phyloP scores from a whole-genome alignment of 202 grass and related monocot genomes.

The Carex arenaria region DNA sequence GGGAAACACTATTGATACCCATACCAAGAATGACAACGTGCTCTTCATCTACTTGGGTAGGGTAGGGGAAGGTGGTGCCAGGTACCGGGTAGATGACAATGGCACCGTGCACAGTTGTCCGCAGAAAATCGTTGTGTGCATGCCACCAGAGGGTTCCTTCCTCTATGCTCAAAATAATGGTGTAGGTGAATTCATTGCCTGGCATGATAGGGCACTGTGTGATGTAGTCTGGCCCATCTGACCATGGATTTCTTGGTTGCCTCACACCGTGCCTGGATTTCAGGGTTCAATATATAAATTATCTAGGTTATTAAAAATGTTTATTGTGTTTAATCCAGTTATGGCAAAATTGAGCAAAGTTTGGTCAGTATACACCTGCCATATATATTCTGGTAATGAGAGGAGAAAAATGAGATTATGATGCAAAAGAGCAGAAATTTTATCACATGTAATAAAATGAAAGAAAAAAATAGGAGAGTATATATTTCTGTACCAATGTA shows the following conservation, averaged over 20 bases:
- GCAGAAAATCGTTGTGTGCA: conserved; percentile 29
- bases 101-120: conserved; percentile 29
- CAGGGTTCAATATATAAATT: not conserved
- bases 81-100: conserved; percentile 29
- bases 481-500: conserved; percentile 18
- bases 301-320: not conserved
- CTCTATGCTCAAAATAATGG: conserved; percentile 16
- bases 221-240: conserved; percentile 29
- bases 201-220: conserved; percentile 34
- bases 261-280: conserved; percentile 31
- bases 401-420: not conserved
- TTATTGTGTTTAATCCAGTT: not conserved
- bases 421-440: not conserved
- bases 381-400: not conserved
- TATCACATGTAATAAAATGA: not conserved
- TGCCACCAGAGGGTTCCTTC: conserved; percentile 43
- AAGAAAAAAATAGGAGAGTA: not conserved
- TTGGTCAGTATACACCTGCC: not conserved
- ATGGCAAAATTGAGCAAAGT: not conserved
- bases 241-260: conserved; percentile 38
- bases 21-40: conserved; percentile 25
- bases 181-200: conserved; percentile 25
- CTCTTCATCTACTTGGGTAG: conserved; percentile 3
- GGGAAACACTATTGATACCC: not conserved
- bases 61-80: conserved; percentile 11